These are phyloP conservation scores for Penicillium sp. DNA, from an alignment of 2,329 filamentous ascomycete genomes.

Conservation along the genomic window DNA sequence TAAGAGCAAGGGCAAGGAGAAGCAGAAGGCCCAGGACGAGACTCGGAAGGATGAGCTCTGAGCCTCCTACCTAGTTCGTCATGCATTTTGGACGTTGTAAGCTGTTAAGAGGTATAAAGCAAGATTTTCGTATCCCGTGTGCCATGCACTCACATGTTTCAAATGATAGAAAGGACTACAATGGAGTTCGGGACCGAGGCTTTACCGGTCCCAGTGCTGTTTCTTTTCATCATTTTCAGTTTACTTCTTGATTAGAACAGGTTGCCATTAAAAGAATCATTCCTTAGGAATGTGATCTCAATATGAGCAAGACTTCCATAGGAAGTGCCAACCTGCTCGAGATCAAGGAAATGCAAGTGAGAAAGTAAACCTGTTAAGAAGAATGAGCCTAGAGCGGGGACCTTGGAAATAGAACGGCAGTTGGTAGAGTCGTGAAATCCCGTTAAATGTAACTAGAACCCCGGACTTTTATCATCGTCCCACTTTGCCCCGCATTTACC, in stretches of 20 bases:
- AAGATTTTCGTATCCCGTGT: slow-evolving; percentile 17
- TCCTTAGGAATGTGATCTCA: no score
- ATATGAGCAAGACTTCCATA: no score
- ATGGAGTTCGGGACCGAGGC: slow-evolving; percentile 11
- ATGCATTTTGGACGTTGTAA: not conserved
- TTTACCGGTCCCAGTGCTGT: not conserved
- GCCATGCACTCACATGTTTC: slow-evolving; percentile 14
- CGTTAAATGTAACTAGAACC: not conserved
- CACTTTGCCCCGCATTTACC: slow-evolving; percentile 5
- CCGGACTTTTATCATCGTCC: not conserved
- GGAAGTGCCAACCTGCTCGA: no score
- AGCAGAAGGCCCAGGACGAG: slow-evolving; percentile 25
- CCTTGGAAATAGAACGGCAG: not conserved
- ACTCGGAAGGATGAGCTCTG: slow-evolving; percentile 34
- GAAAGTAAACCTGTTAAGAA: no score
- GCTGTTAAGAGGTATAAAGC: slow-evolving; percentile 14
- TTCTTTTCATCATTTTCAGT: not conserved
- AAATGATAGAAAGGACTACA: slow-evolving; percentile 19
- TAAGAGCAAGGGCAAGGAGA: slow-evolving; percentile 19
- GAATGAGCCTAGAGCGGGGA: no score
- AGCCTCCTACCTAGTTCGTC: slow-evolving; percentile 8
- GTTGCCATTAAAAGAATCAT: not conserved
- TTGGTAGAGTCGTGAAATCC: not conserved
- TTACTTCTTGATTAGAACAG: not conserved
- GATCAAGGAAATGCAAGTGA: no score